Percentiles rank a stretch among this genome's conserved stretches.
These are phyloP conservation scores for Periglandula ipomoeae DNA, from an alignment of 2,329 filamentous ascomycete genomes.

Conservation along the genomic window DNA sequence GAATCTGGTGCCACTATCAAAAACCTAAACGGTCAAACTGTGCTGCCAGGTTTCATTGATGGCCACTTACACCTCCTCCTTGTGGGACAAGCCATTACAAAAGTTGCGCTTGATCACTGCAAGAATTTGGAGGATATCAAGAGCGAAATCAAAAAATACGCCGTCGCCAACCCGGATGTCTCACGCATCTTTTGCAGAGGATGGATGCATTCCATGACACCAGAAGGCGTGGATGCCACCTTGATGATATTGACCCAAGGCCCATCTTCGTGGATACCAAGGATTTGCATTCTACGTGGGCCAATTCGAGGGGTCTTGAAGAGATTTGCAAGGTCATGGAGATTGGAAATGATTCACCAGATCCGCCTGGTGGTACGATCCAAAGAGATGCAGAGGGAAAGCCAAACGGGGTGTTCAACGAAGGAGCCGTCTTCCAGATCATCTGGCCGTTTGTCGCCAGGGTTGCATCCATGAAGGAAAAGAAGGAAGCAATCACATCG, in stretches of 20 bases:
- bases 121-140: slow-evolving; percentile 40
- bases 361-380: slow-evolving; percentile 43
- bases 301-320: slow-evolving; percentile 38
- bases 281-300: slow-evolving; percentile 49
- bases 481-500: slow-evolving; percentile 35
- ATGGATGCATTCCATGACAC: slow-evolving; percentile 46
- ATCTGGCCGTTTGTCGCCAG: slow-evolving; percentile 46
- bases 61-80: slow-evolving; percentile 48
- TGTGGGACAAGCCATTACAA: slow-evolving; percentile 43
- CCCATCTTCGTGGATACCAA: slow-evolving; percentile 50
- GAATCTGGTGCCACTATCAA: slow-evolving; percentile 14
- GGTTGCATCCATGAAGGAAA: slow-evolving; percentile 37
- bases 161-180: slow-evolving; percentile 35
- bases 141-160: slow-evolving; percentile 33
- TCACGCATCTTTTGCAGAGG: slow-evolving; percentile 42
- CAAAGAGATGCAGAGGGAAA: slow-evolving; percentile 38
- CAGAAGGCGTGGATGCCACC: slow-evolving; percentile 32
- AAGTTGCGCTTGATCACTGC: slow-evolving; percentile 39
- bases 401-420: slow-evolving; percentile 40
- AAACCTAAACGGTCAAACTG: slow-evolving; percentile 24
- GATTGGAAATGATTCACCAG: slow-evolving; percentile 30
- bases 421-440: slow-evolving; percentile 41
- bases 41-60: slow-evolving; percentile 49
- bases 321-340: slow-evolving; percentile 32
- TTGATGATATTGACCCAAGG: slow-evolving; percentile 39